Percentiles rank a stretch among this genome's conserved stretches.
These are phyloP conservation scores for Thelonectria rubi DNA, from an alignment of 2,329 filamentous ascomycete genomes.

Conservation along the genomic window DNA sequence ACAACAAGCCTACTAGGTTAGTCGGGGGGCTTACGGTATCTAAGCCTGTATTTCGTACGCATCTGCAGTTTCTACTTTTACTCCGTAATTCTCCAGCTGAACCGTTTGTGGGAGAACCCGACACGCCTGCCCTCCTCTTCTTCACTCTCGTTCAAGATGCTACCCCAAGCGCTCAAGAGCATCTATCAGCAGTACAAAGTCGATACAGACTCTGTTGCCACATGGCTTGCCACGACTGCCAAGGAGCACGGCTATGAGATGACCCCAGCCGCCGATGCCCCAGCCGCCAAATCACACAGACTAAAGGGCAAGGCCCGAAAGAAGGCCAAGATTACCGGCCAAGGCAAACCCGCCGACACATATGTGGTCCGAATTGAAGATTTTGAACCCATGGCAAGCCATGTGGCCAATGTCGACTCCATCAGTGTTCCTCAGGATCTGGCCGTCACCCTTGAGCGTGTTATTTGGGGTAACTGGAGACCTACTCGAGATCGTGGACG, in stretches of 20 bases:
- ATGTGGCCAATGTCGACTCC: constrained; percentile 20
- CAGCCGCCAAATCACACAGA: constrained; percentile 4
- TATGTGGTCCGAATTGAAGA: constrained; percentile 28
- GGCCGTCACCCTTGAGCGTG: constrained; percentile 27
- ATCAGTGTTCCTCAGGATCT: constrained; percentile 25
- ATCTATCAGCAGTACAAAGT: constrained; percentile 34
- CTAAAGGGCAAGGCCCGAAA: constrained; percentile 25
- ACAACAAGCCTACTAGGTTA: too few species aligned
- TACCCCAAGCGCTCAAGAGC: constrained; percentile 24
- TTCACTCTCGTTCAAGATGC: too few species aligned
- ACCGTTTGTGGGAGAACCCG: too few species aligned
- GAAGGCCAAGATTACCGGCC: constrained; percentile 1
- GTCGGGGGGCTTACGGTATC: too few species aligned
- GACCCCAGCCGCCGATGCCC: background rate
- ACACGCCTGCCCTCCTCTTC: too few species aligned
- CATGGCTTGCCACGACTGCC: constrained; percentile 30
- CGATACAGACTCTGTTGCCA: constrained; percentile 33
- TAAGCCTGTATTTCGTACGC: too few species aligned
- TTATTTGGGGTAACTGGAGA: constrained; percentile 22
- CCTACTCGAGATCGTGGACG: too few species aligned
- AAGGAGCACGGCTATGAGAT: constrained; percentile 26
- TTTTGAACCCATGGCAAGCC: constrained; percentile 31
- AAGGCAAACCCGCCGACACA: background rate
- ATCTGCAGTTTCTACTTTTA: too few species aligned
- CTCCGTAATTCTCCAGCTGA: too few species aligned